Base-by-base conservation (phyloP, 345 rosid species). In the Euphorbia pulcherrima region DNA sequence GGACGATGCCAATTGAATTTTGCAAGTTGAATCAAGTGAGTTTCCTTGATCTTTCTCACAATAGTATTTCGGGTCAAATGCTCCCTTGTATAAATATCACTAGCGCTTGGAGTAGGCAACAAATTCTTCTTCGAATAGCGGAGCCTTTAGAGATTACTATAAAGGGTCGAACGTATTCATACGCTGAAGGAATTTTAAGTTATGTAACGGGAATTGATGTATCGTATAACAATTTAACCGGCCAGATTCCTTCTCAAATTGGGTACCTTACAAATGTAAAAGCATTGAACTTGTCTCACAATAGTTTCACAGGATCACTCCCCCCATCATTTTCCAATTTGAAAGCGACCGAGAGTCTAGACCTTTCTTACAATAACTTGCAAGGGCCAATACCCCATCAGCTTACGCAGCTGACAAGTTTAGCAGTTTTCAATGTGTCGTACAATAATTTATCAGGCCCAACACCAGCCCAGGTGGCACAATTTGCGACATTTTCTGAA, bases 401-500 rank as follows among this genome's bases (percentile, higher is more conserved):
- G 10, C 59, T 85, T 14, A 21, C 51, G 1, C 53, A 72, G 50
- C 30, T 80, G 20, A 5, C 74, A 11, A 6, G 0, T 28, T 11
- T 76, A 21, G 68, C 11, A 12, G 23, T 64, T 14, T 80, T 80
- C 59, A 80, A 65, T 24, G 85, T 75, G 0, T 76, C 85, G 0
- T 52, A 79, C 75, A 84, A 83, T 28, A 83, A 78, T 58, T 24
- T 83, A 1, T 72, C 78, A 0, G 82, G 85, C 0, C 67, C 6
- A 14, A 67, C 62, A 18, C 79, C 58, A 0, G 20, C 30, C 1
- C 67, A 17, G 17, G 51, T 39, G 10, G 30, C 40, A 1, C 84
- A 75, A 37, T 81, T 81, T 27, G 73, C 37, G 41, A 72, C 80
- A 21, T 81, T 78, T 17, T n/a, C n/a, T 3, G 11, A 26, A 14